A percentile compares a stretch with the other conserved stretches of the same genome.
phyloP scores from a whole-genome alignment of 371 early-diverging fungal genomes.

The Rhizoclosmatium hyalinum region DNA sequence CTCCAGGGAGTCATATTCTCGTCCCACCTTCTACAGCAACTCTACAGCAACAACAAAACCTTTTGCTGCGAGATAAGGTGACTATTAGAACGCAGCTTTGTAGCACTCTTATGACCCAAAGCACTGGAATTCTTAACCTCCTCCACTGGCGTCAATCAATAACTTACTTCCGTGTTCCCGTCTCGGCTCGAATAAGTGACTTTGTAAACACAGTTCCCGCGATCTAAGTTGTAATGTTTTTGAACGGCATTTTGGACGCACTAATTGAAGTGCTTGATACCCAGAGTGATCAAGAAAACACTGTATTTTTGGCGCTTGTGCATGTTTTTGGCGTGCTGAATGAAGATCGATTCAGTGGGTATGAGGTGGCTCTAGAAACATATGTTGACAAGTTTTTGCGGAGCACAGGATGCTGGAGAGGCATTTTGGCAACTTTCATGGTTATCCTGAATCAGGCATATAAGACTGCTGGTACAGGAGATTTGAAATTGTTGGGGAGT shows the following conservation, averaged over 20 bases:
- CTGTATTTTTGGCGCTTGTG: slow-evolving; percentile 63
- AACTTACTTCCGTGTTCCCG: slow-evolving; percentile 15
- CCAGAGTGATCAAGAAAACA: slow-evolving; percentile 34
- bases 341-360: slow-evolving; percentile 70
- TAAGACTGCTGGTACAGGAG: neutral
- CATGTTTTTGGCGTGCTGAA: slow-evolving; percentile 67
- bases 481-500: slow-evolving; percentile 62
- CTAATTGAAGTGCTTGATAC: slow-evolving; percentile 65
- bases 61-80: slow-evolving; percentile 60
- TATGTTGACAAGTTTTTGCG: slow-evolving; percentile 67
- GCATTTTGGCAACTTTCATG: slow-evolving; percentile 57
- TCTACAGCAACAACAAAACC: slow-evolving; percentile 39
- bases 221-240: slow-evolving; percentile 74
- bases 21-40: slow-evolving; percentile 37
- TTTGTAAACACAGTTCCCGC: slow-evolving; percentile 70
- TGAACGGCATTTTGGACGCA: slow-evolving; percentile 70
- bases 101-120: slow-evolving; percentile 74
- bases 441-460: slow-evolving; percentile 43
- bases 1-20: neutral
- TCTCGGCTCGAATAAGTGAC: slow-evolving; percentile 64
- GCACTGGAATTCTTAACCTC: slow-evolving; percentile 67
- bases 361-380: slow-evolving; percentile 66
- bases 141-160: slow-evolving; percentile 65
- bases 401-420: slow-evolving; percentile 45
- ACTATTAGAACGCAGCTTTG: slow-evolving; percentile 64